Conservation (phyloP, 73 alveolate species). For the Uronychia setigera region DNA sequence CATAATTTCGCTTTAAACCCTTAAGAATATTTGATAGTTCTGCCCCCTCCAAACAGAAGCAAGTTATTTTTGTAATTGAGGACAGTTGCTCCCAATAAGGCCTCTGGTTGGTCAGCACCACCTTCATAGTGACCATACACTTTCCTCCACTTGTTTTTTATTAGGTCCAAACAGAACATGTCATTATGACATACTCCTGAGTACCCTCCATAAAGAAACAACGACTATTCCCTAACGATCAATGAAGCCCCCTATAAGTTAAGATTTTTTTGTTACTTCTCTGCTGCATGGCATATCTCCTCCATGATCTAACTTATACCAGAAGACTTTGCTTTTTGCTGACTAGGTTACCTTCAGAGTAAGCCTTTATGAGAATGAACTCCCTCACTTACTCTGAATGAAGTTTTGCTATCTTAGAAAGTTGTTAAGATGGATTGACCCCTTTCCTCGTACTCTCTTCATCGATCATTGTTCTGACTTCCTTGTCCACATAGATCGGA, state of each 20-base stretch:
- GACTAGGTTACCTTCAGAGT: not conserved
- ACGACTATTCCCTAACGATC: not conserved
- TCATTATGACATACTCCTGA: not conserved
- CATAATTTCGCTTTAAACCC: not conserved
- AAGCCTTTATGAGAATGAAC: too few relatives aligned
- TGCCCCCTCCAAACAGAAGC: not conserved
- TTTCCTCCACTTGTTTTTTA: not conserved
- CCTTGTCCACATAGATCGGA: not conserved
- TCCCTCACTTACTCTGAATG: not conserved
- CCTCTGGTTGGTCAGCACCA: not conserved
- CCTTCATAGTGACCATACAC: not conserved
- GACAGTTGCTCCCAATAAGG: not conserved
- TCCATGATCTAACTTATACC: not conserved
- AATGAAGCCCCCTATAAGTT: not conserved
- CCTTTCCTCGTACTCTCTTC: not conserved
- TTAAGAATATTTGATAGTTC: not conserved
- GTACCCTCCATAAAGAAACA: not conserved
- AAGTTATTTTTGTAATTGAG: not conserved
- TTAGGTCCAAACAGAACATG: not conserved
- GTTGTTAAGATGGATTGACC: not conserved
- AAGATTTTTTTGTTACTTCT: not conserved
- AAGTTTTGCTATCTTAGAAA: not conserved
- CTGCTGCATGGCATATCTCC: not conserved
- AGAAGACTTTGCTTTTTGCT: not conserved
- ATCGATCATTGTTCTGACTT: not conserved